phyloP scores from a whole-genome alignment of 2,329 filamentous ascomycete species.

The Nothopassalora personata region DNA sequence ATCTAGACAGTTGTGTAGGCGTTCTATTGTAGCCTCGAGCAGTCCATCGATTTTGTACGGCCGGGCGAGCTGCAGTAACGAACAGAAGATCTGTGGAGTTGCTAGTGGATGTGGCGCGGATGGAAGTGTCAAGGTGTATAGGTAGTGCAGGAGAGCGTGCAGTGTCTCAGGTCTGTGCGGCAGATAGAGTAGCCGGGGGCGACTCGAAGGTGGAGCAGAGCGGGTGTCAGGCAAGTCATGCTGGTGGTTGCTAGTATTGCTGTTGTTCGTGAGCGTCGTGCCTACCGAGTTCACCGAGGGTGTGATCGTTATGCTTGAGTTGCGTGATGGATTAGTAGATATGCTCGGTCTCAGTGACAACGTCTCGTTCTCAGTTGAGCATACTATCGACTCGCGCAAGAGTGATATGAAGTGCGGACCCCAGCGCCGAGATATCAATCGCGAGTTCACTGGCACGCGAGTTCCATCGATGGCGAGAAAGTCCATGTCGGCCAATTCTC shows the following conservation, averaged over 20 bases:
- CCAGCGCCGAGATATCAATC: slow-evolving; percentile 82
- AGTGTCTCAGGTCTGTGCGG: slow-evolving; percentile 88
- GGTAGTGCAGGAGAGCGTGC: slow-evolving; percentile 82
- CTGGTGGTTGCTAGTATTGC: slow-evolving; percentile 30
- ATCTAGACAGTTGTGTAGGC: slow-evolving; percentile 82
- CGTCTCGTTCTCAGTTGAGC: slow-evolving; percentile 65
- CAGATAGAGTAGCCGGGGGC: slow-evolving; percentile 83
- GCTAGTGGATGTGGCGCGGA: slow-evolving; percentile 70
- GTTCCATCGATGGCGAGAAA: slow-evolving; percentile 87
- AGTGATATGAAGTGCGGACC: slow-evolving; percentile 94
- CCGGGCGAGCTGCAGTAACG: slow-evolving; percentile 83
- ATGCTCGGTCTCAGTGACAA: slow-evolving; percentile 64
- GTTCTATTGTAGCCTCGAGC: slow-evolving; percentile 85
- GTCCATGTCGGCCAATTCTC: slow-evolving; percentile 95
- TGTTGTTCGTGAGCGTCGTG: slow-evolving; percentile 44
- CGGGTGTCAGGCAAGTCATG: slow-evolving; percentile 49
- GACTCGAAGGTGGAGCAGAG: slow-evolving; percentile 52
- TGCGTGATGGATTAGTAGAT: slow-evolving; percentile 54
- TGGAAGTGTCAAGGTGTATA: slow-evolving; percentile 89
- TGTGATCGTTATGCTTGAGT: slow-evolving; percentile 82
- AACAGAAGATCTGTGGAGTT: slow-evolving; percentile 93
- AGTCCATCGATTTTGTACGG: slow-evolving; percentile 92
- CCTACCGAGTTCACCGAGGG: slow-evolving; percentile 51
- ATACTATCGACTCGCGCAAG: slow-evolving; percentile 69
- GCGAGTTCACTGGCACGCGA: slow-evolving; percentile 87